Conservation (phyloP, 768 basidiomycete genomes). For the Macrolepiota albuminosa region DNA sequence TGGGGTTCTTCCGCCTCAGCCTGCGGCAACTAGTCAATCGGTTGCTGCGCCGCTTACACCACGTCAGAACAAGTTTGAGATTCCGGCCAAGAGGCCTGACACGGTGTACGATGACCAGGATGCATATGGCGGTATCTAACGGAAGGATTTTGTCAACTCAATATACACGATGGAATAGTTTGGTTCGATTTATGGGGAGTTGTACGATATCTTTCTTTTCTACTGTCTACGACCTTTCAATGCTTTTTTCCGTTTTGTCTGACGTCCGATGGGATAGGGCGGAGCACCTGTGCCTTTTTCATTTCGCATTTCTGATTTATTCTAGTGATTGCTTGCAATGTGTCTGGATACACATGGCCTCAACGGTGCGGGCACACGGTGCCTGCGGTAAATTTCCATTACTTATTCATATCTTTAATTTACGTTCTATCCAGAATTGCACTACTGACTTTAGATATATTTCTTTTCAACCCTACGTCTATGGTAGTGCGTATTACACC, state of each 20-base stretch:
- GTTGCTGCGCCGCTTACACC: slow-evolving; percentile 7
- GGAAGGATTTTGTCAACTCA: background rate
- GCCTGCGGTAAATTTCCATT: background rate
- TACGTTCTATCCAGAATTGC: background rate
- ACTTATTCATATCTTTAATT: slow-evolving; percentile 3
- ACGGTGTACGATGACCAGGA: slow-evolving; percentile 20
- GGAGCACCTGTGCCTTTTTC: slow-evolving; percentile 3
- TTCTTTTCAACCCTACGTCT: background rate
- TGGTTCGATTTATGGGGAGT: background rate
- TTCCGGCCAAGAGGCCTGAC: slow-evolving; percentile 14
- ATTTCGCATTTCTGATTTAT: background rate
- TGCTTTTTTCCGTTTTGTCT: background rate
- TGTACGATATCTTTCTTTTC: slow-evolving; percentile 2
- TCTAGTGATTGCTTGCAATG: background rate
- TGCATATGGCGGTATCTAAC: slow-evolving; percentile 20
- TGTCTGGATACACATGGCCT: background rate
- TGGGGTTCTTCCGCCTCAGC: slow-evolving; percentile 7
- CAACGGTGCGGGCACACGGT: background rate
- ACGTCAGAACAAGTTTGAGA: slow-evolving; percentile 4
- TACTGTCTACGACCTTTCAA: background rate
- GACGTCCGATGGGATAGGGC: background rate
- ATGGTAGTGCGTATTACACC: background rate
- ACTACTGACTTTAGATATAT: background rate
- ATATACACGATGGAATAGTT: background rate
- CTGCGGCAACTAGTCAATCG: slow-evolving; percentile 8